Evolutionary conservation across 2,329 filamentous ascomycete species (phyloP).

Genomic region (Pleurostoma richardsiae): DNA sequence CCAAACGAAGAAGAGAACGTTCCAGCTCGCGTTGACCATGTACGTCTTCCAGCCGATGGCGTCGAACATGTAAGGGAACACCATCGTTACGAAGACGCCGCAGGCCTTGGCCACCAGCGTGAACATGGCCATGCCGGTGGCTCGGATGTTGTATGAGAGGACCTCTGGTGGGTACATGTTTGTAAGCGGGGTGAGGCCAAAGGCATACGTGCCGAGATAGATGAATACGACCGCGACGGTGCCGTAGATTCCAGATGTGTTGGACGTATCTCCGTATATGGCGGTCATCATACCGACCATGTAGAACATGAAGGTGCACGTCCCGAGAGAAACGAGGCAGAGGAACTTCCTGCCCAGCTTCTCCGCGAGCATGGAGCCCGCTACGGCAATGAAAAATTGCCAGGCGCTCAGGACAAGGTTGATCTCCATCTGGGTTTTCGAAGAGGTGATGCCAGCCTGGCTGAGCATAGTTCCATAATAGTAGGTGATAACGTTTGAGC

Average conservation of each 20-base stretch:
- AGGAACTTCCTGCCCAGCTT: constrained; percentile 7
- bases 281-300: constrained; percentile 4
- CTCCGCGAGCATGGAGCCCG: constrained; percentile 3
- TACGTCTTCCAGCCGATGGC: constrained; percentile 16
- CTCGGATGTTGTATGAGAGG: constrained; percentile 10
- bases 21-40: constrained; percentile 11
- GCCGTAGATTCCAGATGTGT: constrained; percentile 8
- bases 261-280: constrained; percentile 1
- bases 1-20: constrained; percentile 10
- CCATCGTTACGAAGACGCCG: constrained; percentile 9
- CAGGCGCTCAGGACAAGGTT: constrained; percentile 12
- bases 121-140: constrained; percentile 10
- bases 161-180: constrained; percentile 12
- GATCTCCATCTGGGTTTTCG: constrained; percentile 14
- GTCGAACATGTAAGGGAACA: constrained; percentile 10
- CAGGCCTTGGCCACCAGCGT: constrained; percentile 5
- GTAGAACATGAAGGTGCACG: constrained; percentile 4
- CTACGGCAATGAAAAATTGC: constrained; percentile 11
- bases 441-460: constrained; percentile 11
- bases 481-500: constrained; percentile 4
- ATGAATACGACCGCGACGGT: constrained; percentile 12
- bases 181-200: constrained; percentile 10
- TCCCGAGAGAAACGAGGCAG: not conserved
- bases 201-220: constrained; percentile 11
- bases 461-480: constrained; percentile 12